Percentiles rank a stretch among this genome's conserved stretches.
Conservation (phyloP, 2,329 filamentous ascomycete species). For the Clarireedia monteithiana region DNA sequence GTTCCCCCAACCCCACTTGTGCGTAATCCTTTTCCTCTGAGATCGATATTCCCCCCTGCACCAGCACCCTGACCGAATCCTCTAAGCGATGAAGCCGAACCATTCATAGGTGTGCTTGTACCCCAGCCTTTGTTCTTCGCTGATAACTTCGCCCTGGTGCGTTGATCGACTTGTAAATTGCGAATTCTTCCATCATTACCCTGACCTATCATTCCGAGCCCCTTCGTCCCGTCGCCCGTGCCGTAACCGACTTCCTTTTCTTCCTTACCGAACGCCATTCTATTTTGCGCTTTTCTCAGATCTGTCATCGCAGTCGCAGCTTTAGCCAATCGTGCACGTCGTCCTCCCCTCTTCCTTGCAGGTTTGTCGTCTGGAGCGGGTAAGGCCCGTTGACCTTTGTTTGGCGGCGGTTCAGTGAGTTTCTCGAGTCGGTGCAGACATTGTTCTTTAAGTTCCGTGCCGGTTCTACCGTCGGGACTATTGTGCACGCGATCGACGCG, state of each 20-base stretch:
- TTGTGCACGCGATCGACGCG: slow-evolving; percentile 82
- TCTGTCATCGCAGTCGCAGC: slow-evolving; percentile 97
- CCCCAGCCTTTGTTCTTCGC: slow-evolving; percentile 98
- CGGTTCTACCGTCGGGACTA: slow-evolving; percentile 72
- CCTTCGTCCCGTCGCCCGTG: slow-evolving; percentile 73
- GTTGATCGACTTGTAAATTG: slow-evolving; percentile 80
- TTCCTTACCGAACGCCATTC: slow-evolving; percentile 92
- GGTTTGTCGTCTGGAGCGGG: slow-evolving; percentile 95
- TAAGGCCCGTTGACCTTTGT: slow-evolving; percentile 78
- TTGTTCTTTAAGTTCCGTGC: slow-evolving; percentile 72
- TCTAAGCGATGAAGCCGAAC: slow-evolving; percentile 72
- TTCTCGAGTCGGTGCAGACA: slow-evolving; percentile 86
- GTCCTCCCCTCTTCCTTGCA: slow-evolving; percentile 81
- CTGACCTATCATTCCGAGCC: slow-evolving; percentile 92
- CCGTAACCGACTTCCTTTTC: slow-evolving; percentile 91
- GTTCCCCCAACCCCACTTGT: slow-evolving; percentile 73
- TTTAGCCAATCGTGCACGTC: slow-evolving; percentile 87
- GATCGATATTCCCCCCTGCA: slow-evolving; percentile 50
- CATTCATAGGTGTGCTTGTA: slow-evolving; percentile 52
- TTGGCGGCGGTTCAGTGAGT: slow-evolving; percentile 82
- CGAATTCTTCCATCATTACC: slow-evolving; percentile 84
- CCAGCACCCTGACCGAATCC: slow-evolving; percentile 61
- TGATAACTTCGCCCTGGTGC: slow-evolving; percentile 85
- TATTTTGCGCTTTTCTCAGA: slow-evolving; percentile 89
- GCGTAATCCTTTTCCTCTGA: slow-evolving; percentile 67